Percentiles rank a stretch among this genome's conserved stretches.
Evolutionary conservation across 2,329 filamentous ascomycete genomes (phyloP).

Genomic region (Colletotrichum theobromicola): DNA sequence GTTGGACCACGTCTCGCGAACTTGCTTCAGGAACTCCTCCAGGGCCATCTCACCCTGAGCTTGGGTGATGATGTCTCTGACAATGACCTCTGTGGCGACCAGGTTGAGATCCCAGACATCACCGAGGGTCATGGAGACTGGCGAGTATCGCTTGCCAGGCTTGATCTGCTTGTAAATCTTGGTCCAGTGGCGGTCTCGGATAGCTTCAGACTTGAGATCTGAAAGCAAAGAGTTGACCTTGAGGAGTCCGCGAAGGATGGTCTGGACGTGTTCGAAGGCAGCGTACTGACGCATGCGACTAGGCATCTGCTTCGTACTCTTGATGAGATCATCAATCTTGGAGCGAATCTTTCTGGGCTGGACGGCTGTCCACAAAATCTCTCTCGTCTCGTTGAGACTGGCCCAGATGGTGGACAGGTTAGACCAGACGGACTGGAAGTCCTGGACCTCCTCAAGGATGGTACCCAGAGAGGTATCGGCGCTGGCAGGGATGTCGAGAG

Average conservation of each 20-base stretch:
- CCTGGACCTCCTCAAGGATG: constrained; percentile 93
- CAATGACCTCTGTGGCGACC: constrained; percentile 82
- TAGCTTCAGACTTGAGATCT: constrained; percentile 94
- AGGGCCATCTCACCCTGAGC: constrained; percentile 98
- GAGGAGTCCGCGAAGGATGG: constrained; percentile 82
- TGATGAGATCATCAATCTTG: constrained; percentile 89
- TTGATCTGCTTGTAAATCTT: constrained; percentile 97
- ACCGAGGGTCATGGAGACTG: constrained; percentile 93
- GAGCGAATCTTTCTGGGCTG: constrained; percentile 92
- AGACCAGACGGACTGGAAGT: constrained; percentile 99
- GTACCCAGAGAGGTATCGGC: constrained; percentile 82
- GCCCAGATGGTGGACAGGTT: constrained; percentile 96
- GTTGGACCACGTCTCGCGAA: constrained; percentile 95
- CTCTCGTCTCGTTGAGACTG: constrained; percentile 90
- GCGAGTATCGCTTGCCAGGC: constrained; percentile 91
- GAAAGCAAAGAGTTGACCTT: constrained; percentile 89
- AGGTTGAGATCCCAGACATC: constrained; percentile 98
- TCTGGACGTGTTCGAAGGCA: constrained; percentile 98
- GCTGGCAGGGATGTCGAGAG: constrained; percentile 84
- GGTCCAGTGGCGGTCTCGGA: constrained; percentile 94
- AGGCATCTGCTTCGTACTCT: constrained; percentile 99
- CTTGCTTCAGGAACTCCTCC: constrained; percentile 95
- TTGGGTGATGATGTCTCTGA: constrained; percentile 92
- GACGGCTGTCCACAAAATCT: constrained; percentile 92
- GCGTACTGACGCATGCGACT: constrained; percentile 99